Evolutionary conservation across 495 filamentous ascomycete species (phyloP), one percentile per base, ranked within the genome.

Genomic region (Aspergillus conjunctus): DNA sequence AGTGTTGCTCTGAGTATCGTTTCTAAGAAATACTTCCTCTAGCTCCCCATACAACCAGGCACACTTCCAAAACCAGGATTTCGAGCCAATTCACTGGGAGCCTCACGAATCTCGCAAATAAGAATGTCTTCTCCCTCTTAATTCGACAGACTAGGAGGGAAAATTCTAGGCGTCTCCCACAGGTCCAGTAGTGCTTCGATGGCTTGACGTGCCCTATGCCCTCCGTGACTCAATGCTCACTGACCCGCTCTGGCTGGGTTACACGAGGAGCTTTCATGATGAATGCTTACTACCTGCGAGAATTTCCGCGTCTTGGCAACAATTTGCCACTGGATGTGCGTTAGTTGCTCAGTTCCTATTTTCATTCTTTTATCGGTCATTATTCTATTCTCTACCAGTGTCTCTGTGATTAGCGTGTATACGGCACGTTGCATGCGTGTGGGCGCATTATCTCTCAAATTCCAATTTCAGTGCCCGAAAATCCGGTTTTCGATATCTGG

Each of bases 1-100:
- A 26, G 26, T 5, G 5, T 26, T 26, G 56, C 61, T 58, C 54
- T 54, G 60, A 30, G 39, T 60, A 80, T 79, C 60, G 79, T 81
- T 62, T 85, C 84, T 58, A 77, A 79, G 26, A 26, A 44, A 79
- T 79, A 7, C 82, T 83, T 32, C 14, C 6, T 26, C 5, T 58
- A 88, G 84, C 63, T 81, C 78, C 22, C 88, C 91, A 22, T 93
- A 90, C 73, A 93, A 93, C 65, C 85, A 86, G 51, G 89, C 89
- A 3, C 91, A 95, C 73, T 93, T 89, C 73, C 87, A 88, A 62
- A 93, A 92, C 66, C 81, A 87, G 55, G 88, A 93, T 65, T 95
- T 95, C 64, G 90, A 93, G 64, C 91, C 91, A 7, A 81, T 81
- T 21, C 77, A 79, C 58, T 81, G 71, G 68, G 75, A 72, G 54